These are phyloP conservation scores for Yamadazyma songkhlaensis DNA, from an alignment of 1,139 yeast genomes.

Conservation along the genomic window DNA sequence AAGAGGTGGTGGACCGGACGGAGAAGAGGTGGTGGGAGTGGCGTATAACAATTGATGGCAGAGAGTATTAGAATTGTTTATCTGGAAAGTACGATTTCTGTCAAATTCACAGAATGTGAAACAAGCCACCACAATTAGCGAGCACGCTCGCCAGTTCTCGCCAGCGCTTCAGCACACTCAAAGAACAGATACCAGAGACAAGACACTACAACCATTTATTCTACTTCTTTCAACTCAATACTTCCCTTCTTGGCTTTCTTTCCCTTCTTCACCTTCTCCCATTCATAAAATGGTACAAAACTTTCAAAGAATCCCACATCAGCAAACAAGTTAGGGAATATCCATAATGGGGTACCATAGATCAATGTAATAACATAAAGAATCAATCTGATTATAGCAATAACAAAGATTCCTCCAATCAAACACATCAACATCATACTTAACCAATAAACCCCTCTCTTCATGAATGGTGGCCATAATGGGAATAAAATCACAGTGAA, in stretches of 20 bases:
- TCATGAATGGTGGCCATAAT: slow-evolving; percentile 90
- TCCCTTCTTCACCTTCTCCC: slow-evolving; percentile 59
- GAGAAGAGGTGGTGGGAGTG: too few relatives aligned
- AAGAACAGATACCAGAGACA: too few relatives aligned
- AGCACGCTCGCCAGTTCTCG: too few relatives aligned
- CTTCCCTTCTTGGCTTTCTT: slow-evolving; percentile 15
- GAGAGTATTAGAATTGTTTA: too few relatives aligned
- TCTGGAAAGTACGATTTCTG: too few relatives aligned
- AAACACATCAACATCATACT: slow-evolving; percentile 77
- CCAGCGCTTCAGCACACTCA: too few relatives aligned
- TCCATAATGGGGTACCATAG: slow-evolving; percentile 78
- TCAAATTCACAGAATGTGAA: too few relatives aligned
- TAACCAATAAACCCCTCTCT: slow-evolving; percentile 86
- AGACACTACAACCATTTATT: slow-evolving; percentile 20
- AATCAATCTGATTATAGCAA: slow-evolving; percentile 78
- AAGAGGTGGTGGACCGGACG: too few relatives aligned
- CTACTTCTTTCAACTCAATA: slow-evolving; percentile 48
- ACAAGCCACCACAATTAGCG: too few relatives aligned
- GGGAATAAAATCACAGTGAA: slow-evolving; percentile 87
- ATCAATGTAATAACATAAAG: slow-evolving; percentile 63
- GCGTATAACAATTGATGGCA: too few relatives aligned
- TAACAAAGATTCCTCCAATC: slow-evolving; percentile 68
- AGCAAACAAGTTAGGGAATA: slow-evolving; percentile 92
- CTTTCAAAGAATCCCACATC: slow-evolving; percentile 94
- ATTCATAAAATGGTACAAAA: slow-evolving; percentile 83